phyloP scores from a whole-genome alignment of 129 eudicot genomes.

The Flaveria linearis region DNA sequence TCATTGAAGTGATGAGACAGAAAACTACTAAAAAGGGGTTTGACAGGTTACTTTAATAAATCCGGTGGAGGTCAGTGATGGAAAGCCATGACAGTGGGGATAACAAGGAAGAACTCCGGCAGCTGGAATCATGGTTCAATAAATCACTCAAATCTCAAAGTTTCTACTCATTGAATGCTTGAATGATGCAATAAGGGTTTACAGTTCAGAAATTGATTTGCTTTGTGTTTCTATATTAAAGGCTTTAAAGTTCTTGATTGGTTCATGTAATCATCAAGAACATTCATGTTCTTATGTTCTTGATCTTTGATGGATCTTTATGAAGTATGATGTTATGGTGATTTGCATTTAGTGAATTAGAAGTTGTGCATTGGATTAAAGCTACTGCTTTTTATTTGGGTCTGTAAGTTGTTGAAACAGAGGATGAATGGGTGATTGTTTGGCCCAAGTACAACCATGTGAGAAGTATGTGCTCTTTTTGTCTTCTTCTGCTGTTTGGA shows the following conservation, averaged over 20 bases:
- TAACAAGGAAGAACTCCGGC: conserved; percentile 42
- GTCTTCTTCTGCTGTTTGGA: not conserved
- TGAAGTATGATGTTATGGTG: not conserved
- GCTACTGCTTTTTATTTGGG: no score
- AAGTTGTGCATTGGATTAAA: no score
- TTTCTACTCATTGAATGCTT: conserved; percentile 58
- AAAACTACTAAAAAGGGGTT: no score
- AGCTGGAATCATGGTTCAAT: conserved; percentile 71
- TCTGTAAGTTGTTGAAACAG: no score
- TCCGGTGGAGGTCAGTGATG: conserved; percentile 9
- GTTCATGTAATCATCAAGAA: not conserved
- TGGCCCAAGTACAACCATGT: no score
- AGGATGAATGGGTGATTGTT: no score
- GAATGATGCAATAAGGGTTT: not conserved
- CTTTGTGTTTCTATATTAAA: no score
- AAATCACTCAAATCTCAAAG: conserved; percentile 57
- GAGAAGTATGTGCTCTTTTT: no score
- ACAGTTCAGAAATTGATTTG: no score
- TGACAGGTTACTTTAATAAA: conserved; percentile 31
- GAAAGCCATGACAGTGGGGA: conserved; percentile 33
- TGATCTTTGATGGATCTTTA: conserved; percentile 16
- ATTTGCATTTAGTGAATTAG: not conserved
- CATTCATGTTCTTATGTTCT: not conserved
- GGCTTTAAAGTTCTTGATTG: conserved; percentile 21
- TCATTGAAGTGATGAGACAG: no score